A percentile compares a stretch with the other conserved stretches of the same genome.
Conservation (phyloP, 2,329 filamentous ascomycete genomes). For the Gnomoniopsis sp. region DNA sequence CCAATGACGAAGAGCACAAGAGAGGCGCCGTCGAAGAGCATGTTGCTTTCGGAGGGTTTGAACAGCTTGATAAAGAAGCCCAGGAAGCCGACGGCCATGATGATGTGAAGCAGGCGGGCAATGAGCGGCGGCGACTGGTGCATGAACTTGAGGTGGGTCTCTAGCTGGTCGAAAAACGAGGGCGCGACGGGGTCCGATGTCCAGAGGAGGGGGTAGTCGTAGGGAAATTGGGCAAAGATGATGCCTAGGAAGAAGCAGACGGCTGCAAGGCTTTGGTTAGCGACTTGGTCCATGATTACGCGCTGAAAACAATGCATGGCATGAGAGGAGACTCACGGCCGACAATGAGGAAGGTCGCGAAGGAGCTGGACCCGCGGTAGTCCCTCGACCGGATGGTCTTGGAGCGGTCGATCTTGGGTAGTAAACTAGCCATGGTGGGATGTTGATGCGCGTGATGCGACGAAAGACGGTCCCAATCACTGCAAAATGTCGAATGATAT, state of each 20-base stretch:
- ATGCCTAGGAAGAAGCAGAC: slow-evolving; percentile 98
- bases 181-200: slow-evolving; percentile 61
- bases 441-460: background rate
- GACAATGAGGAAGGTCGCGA: slow-evolving; percentile 95
- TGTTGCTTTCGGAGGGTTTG: slow-evolving; percentile 87
- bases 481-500: background rate
- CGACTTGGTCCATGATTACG: background rate
- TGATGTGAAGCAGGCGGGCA: slow-evolving; percentile 88
- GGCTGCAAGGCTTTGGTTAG: slow-evolving; percentile 43
- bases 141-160: slow-evolving; percentile 85
- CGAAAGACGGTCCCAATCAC: background rate
- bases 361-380: slow-evolving; percentile 65
- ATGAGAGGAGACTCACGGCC: slow-evolving; percentile 64
- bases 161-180: slow-evolving; percentile 77
- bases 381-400: slow-evolving; percentile 56
- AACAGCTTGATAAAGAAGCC: slow-evolving; percentile 95
- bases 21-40: slow-evolving; percentile 86
- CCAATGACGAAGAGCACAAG: slow-evolving; percentile 82
- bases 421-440: slow-evolving; percentile 13
- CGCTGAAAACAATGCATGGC: slow-evolving; percentile 13
- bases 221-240: slow-evolving; percentile 93
- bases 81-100: slow-evolving; percentile 79
- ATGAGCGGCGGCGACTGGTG: slow-evolving; percentile 91
- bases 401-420: slow-evolving; percentile 42
- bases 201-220: slow-evolving; percentile 90